Conservation (phyloP, 352 stramenopile genomes). For the Phytophthora boehmeriae region DNA sequence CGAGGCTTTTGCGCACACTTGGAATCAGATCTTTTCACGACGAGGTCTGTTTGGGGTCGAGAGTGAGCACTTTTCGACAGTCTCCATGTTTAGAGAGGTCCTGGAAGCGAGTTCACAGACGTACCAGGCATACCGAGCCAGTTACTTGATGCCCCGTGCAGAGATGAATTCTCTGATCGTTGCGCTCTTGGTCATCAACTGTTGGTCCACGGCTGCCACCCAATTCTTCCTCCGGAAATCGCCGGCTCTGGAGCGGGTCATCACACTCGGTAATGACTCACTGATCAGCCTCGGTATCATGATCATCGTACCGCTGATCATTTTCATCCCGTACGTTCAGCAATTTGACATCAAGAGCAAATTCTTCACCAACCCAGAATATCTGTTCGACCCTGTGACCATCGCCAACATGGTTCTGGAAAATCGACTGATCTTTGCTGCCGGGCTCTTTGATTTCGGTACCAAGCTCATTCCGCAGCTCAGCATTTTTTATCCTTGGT, state of each 20-base stretch:
- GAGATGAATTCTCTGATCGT: slow-evolving; percentile 20
- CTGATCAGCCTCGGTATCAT: slow-evolving; percentile 24
- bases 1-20: neutral
- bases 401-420: slow-evolving; percentile 19
- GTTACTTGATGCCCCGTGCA: slow-evolving; percentile 9
- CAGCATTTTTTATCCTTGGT: slow-evolving; percentile 16
- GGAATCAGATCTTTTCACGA: slow-evolving; percentile 16
- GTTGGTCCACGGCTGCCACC: slow-evolving; percentile 25
- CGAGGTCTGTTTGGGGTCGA: slow-evolving; percentile 29
- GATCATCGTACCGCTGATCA: slow-evolving; percentile 16
- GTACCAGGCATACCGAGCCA: slow-evolving; percentile 31
- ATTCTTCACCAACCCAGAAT: slow-evolving; percentile 11
- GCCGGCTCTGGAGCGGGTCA: slow-evolving; percentile 10
- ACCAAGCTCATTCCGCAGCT: slow-evolving; percentile 22
- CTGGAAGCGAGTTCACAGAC: slow-evolving; percentile 32
- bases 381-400: slow-evolving; percentile 7
- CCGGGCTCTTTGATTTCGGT: slow-evolving; percentile 7
- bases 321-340: slow-evolving; percentile 22
- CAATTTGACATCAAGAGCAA: slow-evolving; percentile 9
- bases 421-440: slow-evolving; percentile 14
- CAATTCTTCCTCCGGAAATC: slow-evolving; percentile 16
- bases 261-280: slow-evolving; percentile 12
- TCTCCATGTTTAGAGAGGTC: slow-evolving; percentile 25
- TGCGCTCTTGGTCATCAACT: slow-evolving; percentile 21
- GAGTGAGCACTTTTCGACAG: slow-evolving; percentile 30